phyloP scores from a whole-genome alignment of 176 grass and related monocot species.

The bread wheat (Triticum aestivum) region DNA sequence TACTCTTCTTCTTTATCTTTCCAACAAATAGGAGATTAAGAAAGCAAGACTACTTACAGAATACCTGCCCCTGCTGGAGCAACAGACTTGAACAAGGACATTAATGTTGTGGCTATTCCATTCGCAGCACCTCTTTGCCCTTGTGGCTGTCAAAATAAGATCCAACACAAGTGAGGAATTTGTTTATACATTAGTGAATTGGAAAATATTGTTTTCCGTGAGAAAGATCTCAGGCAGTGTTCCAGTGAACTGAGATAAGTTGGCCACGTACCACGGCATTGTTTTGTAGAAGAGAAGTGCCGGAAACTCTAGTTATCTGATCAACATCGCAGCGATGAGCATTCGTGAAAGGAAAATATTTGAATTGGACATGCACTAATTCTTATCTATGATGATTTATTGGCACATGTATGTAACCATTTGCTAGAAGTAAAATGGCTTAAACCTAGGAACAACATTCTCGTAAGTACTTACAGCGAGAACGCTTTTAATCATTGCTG shows the following conservation, averaged over 20 bases:
- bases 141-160: conserved; percentile 49
- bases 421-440: neutral
- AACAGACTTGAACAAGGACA: conserved; percentile 76
- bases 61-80: conserved; percentile 66
- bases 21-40: neutral
- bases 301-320: conserved; percentile 63
- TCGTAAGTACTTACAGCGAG: conserved; percentile 43
- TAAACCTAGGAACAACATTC: neutral
- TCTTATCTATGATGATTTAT: neutral
- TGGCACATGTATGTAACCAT: neutral
- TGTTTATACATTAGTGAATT: neutral
- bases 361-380: neutral
- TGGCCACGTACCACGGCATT: conserved; percentile 66
- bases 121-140: conserved; percentile 89
- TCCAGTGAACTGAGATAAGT: neutral
- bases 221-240: neutral
- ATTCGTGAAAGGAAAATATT: conserved; percentile 18
- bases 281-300: conserved; percentile 68
- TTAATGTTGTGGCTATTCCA: conserved; percentile 67
- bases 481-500: conserved; percentile 68
- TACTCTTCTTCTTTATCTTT: neutral
- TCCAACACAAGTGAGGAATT: neutral
- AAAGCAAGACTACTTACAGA: conserved; percentile 49
- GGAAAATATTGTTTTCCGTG: neutral
- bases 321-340: neutral